Evolutionary conservation across 192 early-diverging fungal species (phyloP).

Genomic region (Rhizoclosmatium globosum): DNA sequence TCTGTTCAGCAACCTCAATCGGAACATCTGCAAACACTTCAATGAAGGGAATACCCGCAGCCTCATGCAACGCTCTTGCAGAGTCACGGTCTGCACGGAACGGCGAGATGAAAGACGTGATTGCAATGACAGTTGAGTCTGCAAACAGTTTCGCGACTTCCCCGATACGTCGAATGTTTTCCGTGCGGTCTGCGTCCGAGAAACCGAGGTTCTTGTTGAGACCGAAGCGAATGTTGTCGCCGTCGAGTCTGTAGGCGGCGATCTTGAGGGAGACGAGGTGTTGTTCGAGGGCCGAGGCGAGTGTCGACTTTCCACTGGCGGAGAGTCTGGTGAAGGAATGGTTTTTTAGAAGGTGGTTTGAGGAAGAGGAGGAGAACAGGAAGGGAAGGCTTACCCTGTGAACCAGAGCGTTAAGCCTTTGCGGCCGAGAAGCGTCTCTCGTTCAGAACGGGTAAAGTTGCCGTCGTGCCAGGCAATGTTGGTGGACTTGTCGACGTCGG

Average conservation of each 20-base stretch:
- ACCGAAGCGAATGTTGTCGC: slow-evolving; percentile 98
- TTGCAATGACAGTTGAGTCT: slow-evolving; percentile 79
- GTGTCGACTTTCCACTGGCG: slow-evolving; percentile 93
- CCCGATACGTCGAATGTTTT: slow-evolving; percentile 95
- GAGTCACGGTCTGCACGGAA: slow-evolving; percentile 82
- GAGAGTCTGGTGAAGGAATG: slow-evolving; percentile 63
- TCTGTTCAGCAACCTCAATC: slow-evolving; percentile 83
- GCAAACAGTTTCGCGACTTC: slow-evolving; percentile 94
- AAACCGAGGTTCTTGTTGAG: slow-evolving; percentile 75
- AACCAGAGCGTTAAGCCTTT: slow-evolving; percentile 93
- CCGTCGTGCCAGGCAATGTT: slow-evolving; percentile 95
- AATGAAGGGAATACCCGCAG: slow-evolving; percentile 82
- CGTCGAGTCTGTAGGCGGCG: slow-evolving; percentile 90
- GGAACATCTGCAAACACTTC: slow-evolving; percentile 91
- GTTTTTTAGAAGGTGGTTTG: not conserved
- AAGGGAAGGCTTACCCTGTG: slow-evolving; percentile 59
- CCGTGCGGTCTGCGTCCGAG: slow-evolving; percentile 81
- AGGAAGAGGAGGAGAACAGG: not conserved
- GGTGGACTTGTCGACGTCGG: slow-evolving; percentile 53
- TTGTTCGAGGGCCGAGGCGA: slow-evolving; percentile 91
- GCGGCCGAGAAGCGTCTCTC: slow-evolving; percentile 73
- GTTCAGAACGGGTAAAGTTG: slow-evolving; percentile 75
- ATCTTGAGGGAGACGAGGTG: slow-evolving; percentile 78
- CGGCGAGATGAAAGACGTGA: slow-evolving; percentile 93
- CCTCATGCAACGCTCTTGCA: slow-evolving; percentile 80